phyloP scores from a whole-genome alignment of 768 basidiomycete species.

The Mycena venus region DNA sequence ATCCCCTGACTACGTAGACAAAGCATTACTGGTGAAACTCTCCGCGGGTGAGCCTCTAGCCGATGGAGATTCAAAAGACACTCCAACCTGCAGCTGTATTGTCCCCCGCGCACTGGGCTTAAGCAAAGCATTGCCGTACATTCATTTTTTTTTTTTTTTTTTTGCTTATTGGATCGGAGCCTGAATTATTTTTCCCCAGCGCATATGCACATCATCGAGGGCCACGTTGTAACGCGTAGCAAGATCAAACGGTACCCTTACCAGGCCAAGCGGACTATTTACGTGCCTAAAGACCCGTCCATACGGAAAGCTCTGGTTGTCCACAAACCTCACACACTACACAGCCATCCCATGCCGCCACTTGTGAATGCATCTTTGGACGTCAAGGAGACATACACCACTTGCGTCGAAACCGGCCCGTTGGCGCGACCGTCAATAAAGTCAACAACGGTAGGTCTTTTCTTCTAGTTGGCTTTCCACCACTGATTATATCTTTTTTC shows the following conservation, averaged over 20 bases:
- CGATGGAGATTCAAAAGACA: neutral
- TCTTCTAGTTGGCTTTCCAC: neutral
- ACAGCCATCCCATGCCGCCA: constrained; percentile 36
- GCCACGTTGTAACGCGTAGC: neutral
- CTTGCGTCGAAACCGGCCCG: constrained; percentile 16
- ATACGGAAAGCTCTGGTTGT: constrained; percentile 12
- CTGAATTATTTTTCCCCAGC: too few relatives aligned
- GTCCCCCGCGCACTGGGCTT: neutral
- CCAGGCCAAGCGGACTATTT: neutral
- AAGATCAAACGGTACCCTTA: neutral
- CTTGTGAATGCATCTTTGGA: constrained; percentile 26
- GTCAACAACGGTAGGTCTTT: constrained; percentile 31
- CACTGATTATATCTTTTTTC: neutral
- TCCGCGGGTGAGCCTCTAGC: neutral
- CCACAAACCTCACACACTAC: neutral
- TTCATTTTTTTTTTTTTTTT: neutral
- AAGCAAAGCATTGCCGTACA: constrained; percentile 1
- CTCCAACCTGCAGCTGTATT: constrained; percentile 5
- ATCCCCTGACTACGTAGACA: neutral
- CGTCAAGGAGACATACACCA: too few relatives aligned
- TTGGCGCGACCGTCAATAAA: constrained; percentile 27
- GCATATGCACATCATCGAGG: constrained; percentile 12
- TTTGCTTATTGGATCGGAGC: neutral
- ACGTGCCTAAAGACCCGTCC: too few relatives aligned
- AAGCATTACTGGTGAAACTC: neutral